Evolutionary conservation across 2,329 filamentous ascomycete species (phyloP).

Genomic region (Oidium heveae): DNA sequence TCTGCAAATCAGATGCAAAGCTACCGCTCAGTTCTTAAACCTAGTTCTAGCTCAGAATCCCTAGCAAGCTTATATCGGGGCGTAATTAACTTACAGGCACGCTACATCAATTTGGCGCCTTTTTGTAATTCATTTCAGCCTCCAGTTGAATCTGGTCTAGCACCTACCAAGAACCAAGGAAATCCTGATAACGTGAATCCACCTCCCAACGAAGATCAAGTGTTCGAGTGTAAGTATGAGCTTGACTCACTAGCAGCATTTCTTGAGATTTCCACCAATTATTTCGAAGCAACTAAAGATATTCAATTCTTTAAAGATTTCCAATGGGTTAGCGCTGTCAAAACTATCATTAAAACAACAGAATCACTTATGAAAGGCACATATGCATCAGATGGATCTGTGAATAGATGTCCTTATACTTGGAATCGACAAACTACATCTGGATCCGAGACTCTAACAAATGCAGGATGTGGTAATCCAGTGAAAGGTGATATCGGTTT

Average conservation of each 20-base stretch:
- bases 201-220: constrained; percentile 43
- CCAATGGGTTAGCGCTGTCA: constrained; percentile 48
- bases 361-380: constrained; percentile 49
- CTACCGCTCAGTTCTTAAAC: constrained; percentile 33
- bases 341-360: constrained; percentile 42
- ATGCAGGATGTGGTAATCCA: constrained; percentile 57
- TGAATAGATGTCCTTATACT: constrained; percentile 39
- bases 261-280: constrained; percentile 56
- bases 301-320: constrained; percentile 45
- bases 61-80: constrained; percentile 44
- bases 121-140: constrained; percentile 88
- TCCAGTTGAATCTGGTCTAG: constrained; percentile 45
- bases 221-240: constrained; percentile 94
- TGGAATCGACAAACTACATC: constrained; percentile 50
- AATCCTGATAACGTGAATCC: constrained; percentile 32
- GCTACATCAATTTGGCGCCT: constrained; percentile 38
- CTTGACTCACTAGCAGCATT: constrained; percentile 78
- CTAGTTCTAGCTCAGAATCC: constrained; percentile 26
- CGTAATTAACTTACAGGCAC: constrained; percentile 44
- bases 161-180: constrained; percentile 33
- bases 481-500: constrained; percentile 51
- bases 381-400: constrained; percentile 32
- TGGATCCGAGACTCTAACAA: constrained; percentile 57
- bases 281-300: constrained; percentile 49
- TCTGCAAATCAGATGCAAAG: constrained; percentile 54